Evolutionary conservation across 345 rosid genomes (phyloP), one percentile per base, ranked within the genome.

Genomic region (Populus davidiana): DNA sequence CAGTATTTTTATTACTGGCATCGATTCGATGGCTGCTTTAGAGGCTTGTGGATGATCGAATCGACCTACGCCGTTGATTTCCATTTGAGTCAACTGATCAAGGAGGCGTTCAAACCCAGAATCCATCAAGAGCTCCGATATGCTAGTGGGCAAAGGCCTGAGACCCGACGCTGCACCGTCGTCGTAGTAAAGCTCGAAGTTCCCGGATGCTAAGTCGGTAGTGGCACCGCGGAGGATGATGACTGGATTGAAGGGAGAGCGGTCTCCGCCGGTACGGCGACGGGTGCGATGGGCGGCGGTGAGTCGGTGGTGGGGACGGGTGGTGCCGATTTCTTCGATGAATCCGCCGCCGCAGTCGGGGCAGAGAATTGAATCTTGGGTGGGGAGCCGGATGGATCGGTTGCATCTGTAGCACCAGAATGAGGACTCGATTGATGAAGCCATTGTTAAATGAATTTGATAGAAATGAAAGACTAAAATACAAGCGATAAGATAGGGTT

Each of bases 21-120:
- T 4, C 36, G 36, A 33, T 33, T 33, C 36, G 36, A 33, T 33
- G 36, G 36, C 36, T 33, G 36, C 36, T 33, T 33, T 33, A 33
- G 36, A 33, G 36, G 36, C 36, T 33, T 33, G 36, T 33, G 36
- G 36, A 4, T 33, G 36, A 33, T 33, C 36, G 36, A 33, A 33
- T 33, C 36, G 36, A 33, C 36, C 5, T 33, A 33, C 36, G 36
- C 36, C 36, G 36, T 33, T 33, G 27, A 79, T 73, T 75, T 91
- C 96, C 64, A 84, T 44, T 49, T 88, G 96, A 36, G 89, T 75
- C 75, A 91, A 78, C 83, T 90, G 90, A 73, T 88, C 93, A 11
- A 91, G 89, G 64, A 91, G 84, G 68, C 93, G 83, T 64, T 91
- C 92, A 69, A 91, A 90, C n/a, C 93, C 93, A 25, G 92, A 91